Base-by-base conservation (phyloP, 2,329 filamentous ascomycete genomes). In the Biscogniauxia sp. region DNA sequence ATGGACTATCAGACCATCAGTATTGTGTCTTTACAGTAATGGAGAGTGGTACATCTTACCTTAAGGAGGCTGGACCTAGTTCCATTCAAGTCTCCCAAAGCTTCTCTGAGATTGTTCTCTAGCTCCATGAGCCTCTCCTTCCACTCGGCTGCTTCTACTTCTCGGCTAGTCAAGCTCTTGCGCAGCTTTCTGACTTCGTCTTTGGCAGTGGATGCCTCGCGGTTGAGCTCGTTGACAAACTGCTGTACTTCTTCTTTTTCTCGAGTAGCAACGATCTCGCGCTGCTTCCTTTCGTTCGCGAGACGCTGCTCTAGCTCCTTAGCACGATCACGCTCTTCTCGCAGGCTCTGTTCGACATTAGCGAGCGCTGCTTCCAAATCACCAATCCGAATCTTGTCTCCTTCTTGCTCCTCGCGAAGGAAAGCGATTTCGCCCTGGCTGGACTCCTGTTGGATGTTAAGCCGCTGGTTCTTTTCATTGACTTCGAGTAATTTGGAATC, bases 211-310 rank as follows among this genome's bases (percentile, higher is more conserved):
- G 89, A 89, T 23, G 88, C 85, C 75, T 98, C 93, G 50, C 88
- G 84, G 73, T 97, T 98, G 66, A 98, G 88, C 66, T 97, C 92
- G 71, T 96, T 94, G 72, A 98, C 87, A 65, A 96, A 87, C 75
- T 94, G 91, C 77, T 98, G 93, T 56, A 96, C 91, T 72, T 98
- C 94, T 72, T 96, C 91, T 79, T 98, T 97, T 77, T 97, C 93
- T 70, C 91, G 88, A 71, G 87, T 90, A 53, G 92, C 92, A 58
- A 97, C 85, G 54, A 93, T 85, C 74, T 98, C 94, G 52, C 92
- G 86, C 76, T 98, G 94, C 66, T 90, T 85, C 59, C 93, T 83
- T 78, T 98, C 95, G 60, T 90, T 87, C 20, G 85, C 82, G 23
- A 97, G 83, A n/a, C 89, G 86, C 64, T 88, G 84, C 69, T 93